Base-by-base conservation (phyloP, 805 yeast species). In the Diddensiella caesifluorescens region DNA sequence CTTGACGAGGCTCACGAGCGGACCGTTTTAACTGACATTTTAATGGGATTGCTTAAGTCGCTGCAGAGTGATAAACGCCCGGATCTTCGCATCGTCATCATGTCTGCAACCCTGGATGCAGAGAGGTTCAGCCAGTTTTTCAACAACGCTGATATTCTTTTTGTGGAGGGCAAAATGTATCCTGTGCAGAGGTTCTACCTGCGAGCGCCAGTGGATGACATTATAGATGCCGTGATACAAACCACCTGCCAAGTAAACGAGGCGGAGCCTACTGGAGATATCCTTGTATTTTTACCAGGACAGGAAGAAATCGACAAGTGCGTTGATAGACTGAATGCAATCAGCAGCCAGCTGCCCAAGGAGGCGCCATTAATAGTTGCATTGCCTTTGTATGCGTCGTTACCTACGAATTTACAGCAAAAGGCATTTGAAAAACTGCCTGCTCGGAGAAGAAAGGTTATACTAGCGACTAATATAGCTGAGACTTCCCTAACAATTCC, bases 1-100 rank as follows among this genome's bases (percentile, higher is more conserved):
- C 79, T 92, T 38, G 98, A 92, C 69, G 98, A 92, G 67, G 98
- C 97, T 2, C 98, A 92, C 67, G 98, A 92, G 67, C 75, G 98
- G 59, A 90, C 97, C 0, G 83, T 92, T 1, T 65, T 89, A 37
- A 88, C 97, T 0, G 98, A 92, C 66, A 65, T 92, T 52, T 69
- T 92, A 15, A 70, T 92, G 68, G 98, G 97, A 2, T 84, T 92
- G 55, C 67, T 92, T 49, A 89, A 88, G 57, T 74, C 77, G 30
- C 65, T 92, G 28, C 54, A 83, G 7, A 41, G 54, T 0, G 69
- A 72, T 34, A 68, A 81, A 41, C 63, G 77, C 13, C 74, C 74
- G 32, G 74, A 74, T 46, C 71, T 92, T 50, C 74, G 78, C 53
- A 70, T 88, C 27, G 76, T 92, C 4, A 75, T 92, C 50, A 94